Base-by-base conservation (phyloP, 352 stramenopile genomes). In the Phytophthora agathidicida region DNA sequence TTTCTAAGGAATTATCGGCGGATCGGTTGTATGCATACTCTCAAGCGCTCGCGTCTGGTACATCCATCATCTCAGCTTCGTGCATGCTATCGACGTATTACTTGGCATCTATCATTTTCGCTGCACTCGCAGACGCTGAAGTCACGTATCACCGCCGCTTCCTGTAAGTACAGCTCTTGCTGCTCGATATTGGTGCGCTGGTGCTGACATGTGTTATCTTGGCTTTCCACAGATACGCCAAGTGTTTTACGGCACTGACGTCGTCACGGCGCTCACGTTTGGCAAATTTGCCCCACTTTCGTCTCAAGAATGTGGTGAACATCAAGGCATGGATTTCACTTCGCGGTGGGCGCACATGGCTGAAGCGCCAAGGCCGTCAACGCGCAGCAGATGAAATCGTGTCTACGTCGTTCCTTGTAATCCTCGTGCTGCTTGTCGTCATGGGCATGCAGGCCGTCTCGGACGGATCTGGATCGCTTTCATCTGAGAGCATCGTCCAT, bases 291-390 rank as follows among this genome's bases (percentile, higher is more conserved):
- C 89, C 89, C 4, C 85, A 96, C 50, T 97, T 97, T 47, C 84
- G 86, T 36, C 71, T 96, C 16, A 97, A 97, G 66, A 96, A 96
- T 54, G 86, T 94, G 2, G 78, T 93, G 22, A 97, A 95, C 60
- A 97, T 97, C 63, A 93, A 94, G 47, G 85, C 88, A 23, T 97
- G 89, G 89, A 91, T 97, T 50, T 90, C 88, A 7, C 73, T 97
- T 32, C 83, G 89, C 14, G 88, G 80, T 16, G 89, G 89, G 22
- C 81, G 88, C 46, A 93, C 86, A 45, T 97, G 87, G 87, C 73
- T 97, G 22, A 94, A 95, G 65, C 84, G 86, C 27, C 88, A 95
- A 52, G 79, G 83, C 8, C 77, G 81, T 19, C 88, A 97, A 70
- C 88, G 89, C 19, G 86, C 79, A 8, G 89, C 89, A 2, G 89